Evolutionary conservation across 2,329 filamentous ascomycete genomes (phyloP).

Genomic region (Beauveria asiatica): DNA sequence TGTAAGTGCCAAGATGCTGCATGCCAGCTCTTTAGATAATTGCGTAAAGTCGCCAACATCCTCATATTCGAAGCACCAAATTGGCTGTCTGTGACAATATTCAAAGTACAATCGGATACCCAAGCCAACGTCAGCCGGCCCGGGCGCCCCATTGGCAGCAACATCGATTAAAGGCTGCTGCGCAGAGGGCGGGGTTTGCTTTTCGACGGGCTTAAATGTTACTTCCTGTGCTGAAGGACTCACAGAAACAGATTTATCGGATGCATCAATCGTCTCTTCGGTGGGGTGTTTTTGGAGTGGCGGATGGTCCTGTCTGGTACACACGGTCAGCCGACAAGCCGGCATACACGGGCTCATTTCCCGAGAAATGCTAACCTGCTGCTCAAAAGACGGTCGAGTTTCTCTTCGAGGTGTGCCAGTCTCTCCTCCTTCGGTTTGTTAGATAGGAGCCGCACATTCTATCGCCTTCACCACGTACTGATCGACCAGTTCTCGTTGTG

Average conservation of each 20-base stretch:
- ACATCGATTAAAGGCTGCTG: background rate
- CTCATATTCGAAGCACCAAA: slow-evolving; percentile 37
- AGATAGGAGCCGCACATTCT: slow-evolving; percentile 1
- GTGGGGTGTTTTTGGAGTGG: slow-evolving; percentile 20
- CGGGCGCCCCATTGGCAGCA: slow-evolving; percentile 21
- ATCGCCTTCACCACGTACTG: slow-evolving; percentile 26
- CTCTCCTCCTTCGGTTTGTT: slow-evolving; percentile 34
- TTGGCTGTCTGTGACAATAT: slow-evolving; percentile 34
- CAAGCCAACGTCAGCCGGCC: slow-evolving; percentile 23
- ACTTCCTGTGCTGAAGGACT: slow-evolving; percentile 21
- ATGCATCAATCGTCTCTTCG: slow-evolving; percentile 23
- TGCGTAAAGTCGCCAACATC: slow-evolving; percentile 27
- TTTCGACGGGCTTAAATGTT: background rate
- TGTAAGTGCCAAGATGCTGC: slow-evolving; percentile 32
- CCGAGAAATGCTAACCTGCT: slow-evolving; percentile 21
- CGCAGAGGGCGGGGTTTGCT: slow-evolving; percentile 15
- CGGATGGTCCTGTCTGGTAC: slow-evolving; percentile 5
- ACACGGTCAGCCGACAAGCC: background rate
- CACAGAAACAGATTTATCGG: slow-evolving; percentile 27
- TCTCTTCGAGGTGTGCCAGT: slow-evolving; percentile 42
- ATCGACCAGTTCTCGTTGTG: slow-evolving; percentile 32
- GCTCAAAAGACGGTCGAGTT: slow-evolving; percentile 40
- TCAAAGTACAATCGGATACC: slow-evolving; percentile 33
- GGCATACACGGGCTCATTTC: background rate
- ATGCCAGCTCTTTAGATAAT: slow-evolving; percentile 32